Evolutionary conservation across 179 eudicot species (phyloP).

Genomic region (Silene vulgaris): DNA sequence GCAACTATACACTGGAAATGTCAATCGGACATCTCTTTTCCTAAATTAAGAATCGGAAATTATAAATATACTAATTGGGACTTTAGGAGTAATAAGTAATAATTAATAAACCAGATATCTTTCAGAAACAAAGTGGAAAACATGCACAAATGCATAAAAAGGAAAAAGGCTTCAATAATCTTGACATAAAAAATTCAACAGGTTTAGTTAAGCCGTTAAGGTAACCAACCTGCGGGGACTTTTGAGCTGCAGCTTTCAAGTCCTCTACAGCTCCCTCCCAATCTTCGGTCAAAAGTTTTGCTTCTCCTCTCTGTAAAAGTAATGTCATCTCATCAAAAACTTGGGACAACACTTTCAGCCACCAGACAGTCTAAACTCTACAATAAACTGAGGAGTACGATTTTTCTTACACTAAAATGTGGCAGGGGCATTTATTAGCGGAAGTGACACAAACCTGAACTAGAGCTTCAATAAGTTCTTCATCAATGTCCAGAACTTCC

Average conservation of each 20-base stretch:
- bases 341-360: neutral
- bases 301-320: constrained; percentile 82
- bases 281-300: constrained; percentile 76
- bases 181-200: neutral
- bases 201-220: constrained; percentile 11
- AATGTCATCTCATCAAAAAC: constrained; percentile 20
- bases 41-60: neutral
- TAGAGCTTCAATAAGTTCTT: constrained; percentile 72
- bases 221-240: constrained; percentile 78
- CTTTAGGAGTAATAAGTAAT: too few species aligned
- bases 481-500: constrained; percentile 70
- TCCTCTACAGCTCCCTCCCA: constrained; percentile 98
- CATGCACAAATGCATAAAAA: too few species aligned
- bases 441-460: constrained; percentile 54
- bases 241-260: constrained; percentile 77
- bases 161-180: neutral
- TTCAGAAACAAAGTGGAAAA: too few species aligned
- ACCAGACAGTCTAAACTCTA: neutral
- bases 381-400: neutral
- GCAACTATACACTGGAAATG: too few species aligned
- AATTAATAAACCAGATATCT: too few species aligned
- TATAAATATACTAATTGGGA: neutral
- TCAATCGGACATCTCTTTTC: too few species aligned
- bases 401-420: neutral
- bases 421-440: neutral